A percentile compares a stretch with the other conserved stretches of the same genome.
phyloP scores from a whole-genome alignment of 805 yeast genomes.

The Scheffersomyces lignosus region DNA sequence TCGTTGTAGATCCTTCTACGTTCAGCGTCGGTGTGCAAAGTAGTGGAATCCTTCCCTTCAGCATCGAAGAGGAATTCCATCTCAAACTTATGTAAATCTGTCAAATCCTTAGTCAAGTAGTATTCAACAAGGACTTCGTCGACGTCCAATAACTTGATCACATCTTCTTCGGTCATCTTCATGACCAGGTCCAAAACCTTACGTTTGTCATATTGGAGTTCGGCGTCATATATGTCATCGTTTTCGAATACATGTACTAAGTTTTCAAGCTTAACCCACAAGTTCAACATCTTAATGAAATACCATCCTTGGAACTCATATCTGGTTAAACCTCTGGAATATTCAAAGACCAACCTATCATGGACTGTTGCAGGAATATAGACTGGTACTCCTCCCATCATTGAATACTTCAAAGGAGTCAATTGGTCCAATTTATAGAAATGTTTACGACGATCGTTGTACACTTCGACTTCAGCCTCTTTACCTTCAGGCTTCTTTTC shows the following conservation, averaged over 20 bases:
- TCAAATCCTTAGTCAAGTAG: slow-evolving; percentile 15
- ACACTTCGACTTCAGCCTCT: slow-evolving; percentile 9
- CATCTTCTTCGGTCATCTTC: slow-evolving; percentile 26
- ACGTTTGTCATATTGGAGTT: slow-evolving; percentile 10
- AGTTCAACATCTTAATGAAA: slow-evolving; percentile 16
- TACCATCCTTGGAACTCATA: slow-evolving; percentile 15
- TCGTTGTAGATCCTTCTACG: slow-evolving; percentile 3
- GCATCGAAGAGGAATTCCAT: slow-evolving; percentile 14
- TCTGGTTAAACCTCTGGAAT: slow-evolving; percentile 11
- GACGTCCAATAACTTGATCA: slow-evolving; percentile 16
- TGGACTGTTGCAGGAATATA: slow-evolving; percentile 15
- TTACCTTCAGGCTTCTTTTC: slow-evolving; percentile 6
- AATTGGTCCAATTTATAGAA: slow-evolving; percentile 16
- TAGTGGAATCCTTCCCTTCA: slow-evolving; percentile 4
- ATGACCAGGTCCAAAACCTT: slow-evolving; percentile 13
- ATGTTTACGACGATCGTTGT: slow-evolving; percentile 18
- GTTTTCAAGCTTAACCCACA: slow-evolving; percentile 17
- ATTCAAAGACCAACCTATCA: slow-evolving; percentile 18
- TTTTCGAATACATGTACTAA: slow-evolving; percentile 4
- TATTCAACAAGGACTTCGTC: slow-evolving; percentile 23
- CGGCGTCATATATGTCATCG: slow-evolving; percentile 2
- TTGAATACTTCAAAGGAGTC: slow-evolving; percentile 17
- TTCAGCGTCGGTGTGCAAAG: slow-evolving; percentile 1
- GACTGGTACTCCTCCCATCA: slow-evolving; percentile 18
- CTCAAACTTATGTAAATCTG: slow-evolving; percentile 21